Conservation (phyloP, 345 rosid species). For the Aethionema arabicum region DNA sequence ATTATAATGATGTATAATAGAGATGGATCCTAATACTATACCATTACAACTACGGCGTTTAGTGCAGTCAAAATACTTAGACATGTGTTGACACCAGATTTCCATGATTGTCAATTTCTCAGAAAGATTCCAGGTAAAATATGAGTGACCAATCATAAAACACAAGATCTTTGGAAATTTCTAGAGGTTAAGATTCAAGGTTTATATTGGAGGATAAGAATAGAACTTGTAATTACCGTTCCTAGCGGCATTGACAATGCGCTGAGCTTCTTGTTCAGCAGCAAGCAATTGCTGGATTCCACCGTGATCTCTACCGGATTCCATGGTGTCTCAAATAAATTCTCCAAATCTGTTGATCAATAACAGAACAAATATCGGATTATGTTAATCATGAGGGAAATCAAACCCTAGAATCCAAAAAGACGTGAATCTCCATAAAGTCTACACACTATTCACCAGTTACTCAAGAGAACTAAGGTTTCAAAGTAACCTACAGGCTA, state of each 20-base stretch:
- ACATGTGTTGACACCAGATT: slow-evolving; percentile 1
- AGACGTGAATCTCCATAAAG: background rate
- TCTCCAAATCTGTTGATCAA: slow-evolving; percentile 10
- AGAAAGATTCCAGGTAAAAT: background rate
- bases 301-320: slow-evolving; percentile 54
- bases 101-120: no score
- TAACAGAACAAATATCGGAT: background rate
- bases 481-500: background rate
- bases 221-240: slow-evolving; percentile 38
- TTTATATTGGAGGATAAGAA: background rate
- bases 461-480: background rate
- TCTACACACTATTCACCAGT: no score
- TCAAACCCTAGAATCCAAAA: background rate
- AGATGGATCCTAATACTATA: background rate
- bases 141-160: background rate
- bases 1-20: background rate
- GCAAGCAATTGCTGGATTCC: slow-evolving; percentile 90
- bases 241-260: slow-evolving; percentile 68
- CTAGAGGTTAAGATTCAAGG: background rate
- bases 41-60: background rate
- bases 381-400: background rate
- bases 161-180: background rate
- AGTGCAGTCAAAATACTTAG: background rate
- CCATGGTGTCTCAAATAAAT: slow-evolving; percentile 48
- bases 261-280: slow-evolving; percentile 90